Evolutionary conservation across 73 alveolate genomes (phyloP), one percentile per base, ranked within the genome.

Genomic region (Stentor roeselii): DNA sequence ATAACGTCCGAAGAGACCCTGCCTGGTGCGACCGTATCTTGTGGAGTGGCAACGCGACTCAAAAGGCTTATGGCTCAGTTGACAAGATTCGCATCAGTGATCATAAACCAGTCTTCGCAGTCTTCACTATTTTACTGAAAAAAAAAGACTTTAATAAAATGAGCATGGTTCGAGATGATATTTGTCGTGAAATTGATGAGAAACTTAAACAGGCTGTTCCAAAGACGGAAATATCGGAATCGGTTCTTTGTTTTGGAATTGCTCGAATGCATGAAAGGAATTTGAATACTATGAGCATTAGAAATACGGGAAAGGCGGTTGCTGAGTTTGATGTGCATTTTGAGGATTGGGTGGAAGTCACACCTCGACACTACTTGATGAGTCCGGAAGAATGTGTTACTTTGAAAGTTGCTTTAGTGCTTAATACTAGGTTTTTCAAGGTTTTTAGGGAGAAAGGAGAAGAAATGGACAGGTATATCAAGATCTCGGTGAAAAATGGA

Each of bases 1-100:
- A 50, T 50, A 50, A 50, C 21, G 67, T 50, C 21, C 67, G 67
- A 11, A 50, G 80, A 67, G 80, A 67, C 14, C 80, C 80, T 30
- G 80, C 41, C 27, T 67, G 80, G 37, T 67, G 80, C 34, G 80
- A 67, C 34, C 21, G 80, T 14, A 34, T 67, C 14, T 2, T 67
- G 41, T 67, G 80, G 37, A 67, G 34, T 15, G 80, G 80, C 1
- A 30, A n/a, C 37, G 80, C 80, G 27, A 67, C 37, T 30, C 37
- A 21, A 1, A 21, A 67, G 15, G 27, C 42, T 2, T 67, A 67
- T 67, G 41, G 80, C 2, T 30, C 50, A 27, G 21, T 36, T 2
- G 41, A 21, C 0, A 27, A n/a, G 1, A 21, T 21, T 21, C 80
- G 11, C 27, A n/a, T 21, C n/a, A 67, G 80, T 67, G 80, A 67